Conservation (phyloP, 208 protist species). For the Novymonas esmeraldas region DNA sequence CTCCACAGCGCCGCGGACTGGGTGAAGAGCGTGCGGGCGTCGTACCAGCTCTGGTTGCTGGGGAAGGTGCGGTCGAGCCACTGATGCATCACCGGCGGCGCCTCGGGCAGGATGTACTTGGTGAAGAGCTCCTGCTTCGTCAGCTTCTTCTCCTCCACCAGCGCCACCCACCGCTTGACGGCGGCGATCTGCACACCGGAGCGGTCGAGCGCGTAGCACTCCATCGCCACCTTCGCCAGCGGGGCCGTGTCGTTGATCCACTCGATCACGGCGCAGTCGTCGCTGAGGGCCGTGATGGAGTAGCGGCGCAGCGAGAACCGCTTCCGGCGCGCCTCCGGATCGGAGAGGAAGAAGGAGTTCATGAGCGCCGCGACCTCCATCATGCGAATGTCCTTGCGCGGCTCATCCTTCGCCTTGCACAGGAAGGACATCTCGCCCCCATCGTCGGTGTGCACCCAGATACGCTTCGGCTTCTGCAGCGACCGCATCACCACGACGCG, state of each 20-base stretch:
- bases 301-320: conserved; percentile 88
- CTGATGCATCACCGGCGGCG: conserved; percentile 91
- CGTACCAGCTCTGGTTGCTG: conserved; percentile 90
- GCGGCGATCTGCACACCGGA: conserved; percentile 61
- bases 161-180: conserved; percentile 71
- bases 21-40: conserved; percentile 85
- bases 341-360: conserved; percentile 91
- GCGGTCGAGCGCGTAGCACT: conserved; percentile 76
- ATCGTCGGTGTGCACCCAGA: conserved; percentile 79
- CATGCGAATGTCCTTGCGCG: conserved; percentile 95
- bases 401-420: conserved; percentile 94
- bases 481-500: conserved; percentile 86
- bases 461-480: conserved; percentile 93
- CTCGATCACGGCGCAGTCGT: conserved; percentile 95
- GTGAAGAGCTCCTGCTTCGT: conserved; percentile 75
- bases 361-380: conserved; percentile 96
- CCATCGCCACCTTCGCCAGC: conserved; percentile 75
- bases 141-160: conserved; percentile 61
- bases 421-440: conserved; percentile 85
- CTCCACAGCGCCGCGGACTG: conserved; percentile 93
- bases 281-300: conserved; percentile 84
- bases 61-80: conserved; percentile 93
- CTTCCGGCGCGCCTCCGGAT: conserved; percentile 81
- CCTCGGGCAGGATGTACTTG: conserved; percentile 76
- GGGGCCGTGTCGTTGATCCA: conserved; percentile 94